A percentile compares a stretch with the other conserved stretches of the same genome.
phyloP scores from a whole-genome alignment of 2,329 filamentous ascomycete species.

The Aulographum hederae region DNA sequence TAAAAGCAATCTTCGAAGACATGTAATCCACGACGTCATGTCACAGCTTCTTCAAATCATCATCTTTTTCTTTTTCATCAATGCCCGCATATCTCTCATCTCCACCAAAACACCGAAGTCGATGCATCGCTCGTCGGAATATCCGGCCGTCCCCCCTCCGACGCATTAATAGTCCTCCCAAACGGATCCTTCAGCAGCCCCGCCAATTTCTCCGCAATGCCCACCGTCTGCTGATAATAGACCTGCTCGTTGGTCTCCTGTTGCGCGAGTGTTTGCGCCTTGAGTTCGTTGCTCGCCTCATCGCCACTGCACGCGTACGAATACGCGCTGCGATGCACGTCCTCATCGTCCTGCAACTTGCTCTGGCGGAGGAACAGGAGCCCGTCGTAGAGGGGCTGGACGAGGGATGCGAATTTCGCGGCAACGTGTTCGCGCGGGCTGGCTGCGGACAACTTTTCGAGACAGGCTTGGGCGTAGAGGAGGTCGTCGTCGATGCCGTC shows the following conservation, averaged over 20 bases:
- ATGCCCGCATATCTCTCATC: too few relatives aligned
- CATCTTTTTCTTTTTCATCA: too few relatives aligned
- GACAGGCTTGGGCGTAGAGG: constrained; percentile 14
- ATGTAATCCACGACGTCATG: too few relatives aligned
- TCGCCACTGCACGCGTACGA: too few relatives aligned
- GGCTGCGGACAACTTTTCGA: constrained; percentile 17
- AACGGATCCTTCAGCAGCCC: constrained; percentile 17
- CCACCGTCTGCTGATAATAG: constrained; percentile 10
- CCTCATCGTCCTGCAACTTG: constrained; percentile 11
- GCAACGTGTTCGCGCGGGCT: constrained; percentile 15
- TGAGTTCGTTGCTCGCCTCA: too few relatives aligned
- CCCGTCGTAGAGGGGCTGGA: constrained; percentile 17
- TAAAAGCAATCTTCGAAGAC: too few relatives aligned
- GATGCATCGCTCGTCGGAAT: too few relatives aligned
- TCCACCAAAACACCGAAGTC: too few relatives aligned
- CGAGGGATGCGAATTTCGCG: constrained; percentile 13
- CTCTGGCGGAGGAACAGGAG: constrained; percentile 15
- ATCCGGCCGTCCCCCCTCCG: too few relatives aligned
- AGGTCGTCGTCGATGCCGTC: constrained; percentile 15
- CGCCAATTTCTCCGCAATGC: constrained; percentile 16
- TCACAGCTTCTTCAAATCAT: too few relatives aligned
- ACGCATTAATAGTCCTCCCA: too few relatives aligned
- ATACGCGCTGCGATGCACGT: constrained; percentile 11
- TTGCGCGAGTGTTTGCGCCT: constrained; percentile 5
- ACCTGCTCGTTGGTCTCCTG: too few relatives aligned